Conservation (phyloP, 305 asterid genomes). For the Plantago lanceolata region DNA sequence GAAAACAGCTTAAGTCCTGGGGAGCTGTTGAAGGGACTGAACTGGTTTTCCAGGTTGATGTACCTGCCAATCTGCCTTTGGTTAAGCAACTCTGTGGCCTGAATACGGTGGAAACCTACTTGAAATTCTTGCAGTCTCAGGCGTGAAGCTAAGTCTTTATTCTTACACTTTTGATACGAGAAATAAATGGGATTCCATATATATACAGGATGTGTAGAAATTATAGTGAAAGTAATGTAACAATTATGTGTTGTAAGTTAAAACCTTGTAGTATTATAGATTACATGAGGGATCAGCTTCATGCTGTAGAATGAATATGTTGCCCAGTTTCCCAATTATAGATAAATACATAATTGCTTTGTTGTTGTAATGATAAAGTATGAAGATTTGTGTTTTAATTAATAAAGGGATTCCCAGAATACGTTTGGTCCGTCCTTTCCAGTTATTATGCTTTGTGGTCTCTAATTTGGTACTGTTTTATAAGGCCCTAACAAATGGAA, state of each 20-base stretch:
- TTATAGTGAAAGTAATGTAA: conserved; percentile 3
- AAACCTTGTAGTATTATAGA: not conserved
- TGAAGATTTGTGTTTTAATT: not conserved
- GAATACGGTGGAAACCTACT: conserved; percentile 42
- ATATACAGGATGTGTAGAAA: not conserved
- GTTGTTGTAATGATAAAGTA: no score
- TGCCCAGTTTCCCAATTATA: no score
- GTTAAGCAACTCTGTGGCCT: conserved; percentile 65
- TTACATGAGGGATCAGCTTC: not conserved
- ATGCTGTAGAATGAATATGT: not conserved
- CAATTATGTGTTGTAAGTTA: not conserved
- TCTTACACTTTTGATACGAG: not conserved
- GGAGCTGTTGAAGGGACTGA: conserved; percentile 39
- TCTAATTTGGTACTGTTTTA: no score
- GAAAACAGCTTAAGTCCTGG: conserved; percentile 53
- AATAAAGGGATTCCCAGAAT: no score
- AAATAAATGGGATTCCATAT: not conserved
- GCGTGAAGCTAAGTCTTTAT: not conserved
- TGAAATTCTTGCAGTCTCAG: conserved; percentile 29
- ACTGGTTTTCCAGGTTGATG: conserved; percentile 44
- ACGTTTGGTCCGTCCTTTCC: not conserved
- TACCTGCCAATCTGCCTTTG: conserved; percentile 64
- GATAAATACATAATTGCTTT: no score
- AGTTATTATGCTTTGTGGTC: not conserved
- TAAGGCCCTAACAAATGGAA: no score